A percentile compares a stretch with the other conserved stretches of the same genome.
phyloP scores from a whole-genome alignment of 2,329 filamentous ascomycete species.

The Neofusicoccum ribis region DNA sequence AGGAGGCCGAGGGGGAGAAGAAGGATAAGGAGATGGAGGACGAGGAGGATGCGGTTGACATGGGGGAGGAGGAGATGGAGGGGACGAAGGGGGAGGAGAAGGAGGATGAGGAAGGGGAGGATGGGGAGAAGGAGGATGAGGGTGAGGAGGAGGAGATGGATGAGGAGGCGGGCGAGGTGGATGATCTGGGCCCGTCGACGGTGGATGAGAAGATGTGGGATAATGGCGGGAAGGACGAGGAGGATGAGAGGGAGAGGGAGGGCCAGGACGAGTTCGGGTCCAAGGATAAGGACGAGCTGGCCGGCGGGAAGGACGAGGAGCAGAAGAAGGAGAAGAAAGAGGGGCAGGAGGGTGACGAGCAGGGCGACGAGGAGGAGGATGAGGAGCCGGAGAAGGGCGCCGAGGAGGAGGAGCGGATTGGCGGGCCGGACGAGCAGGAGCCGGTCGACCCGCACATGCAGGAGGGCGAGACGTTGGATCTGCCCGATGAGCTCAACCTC shows the following conservation, averaged over 20 bases:
- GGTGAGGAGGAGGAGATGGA: constrained; percentile 68
- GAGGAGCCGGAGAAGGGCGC: constrained; percentile 57
- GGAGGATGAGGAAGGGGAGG: constrained; percentile 61
- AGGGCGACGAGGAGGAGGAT: constrained; percentile 52
- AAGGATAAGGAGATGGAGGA: constrained; percentile 67
- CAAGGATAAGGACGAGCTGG: constrained; percentile 49
- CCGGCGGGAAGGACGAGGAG: constrained; percentile 48
- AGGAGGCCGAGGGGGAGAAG: constrained; percentile 68
- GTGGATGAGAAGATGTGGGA: constrained; percentile 99
- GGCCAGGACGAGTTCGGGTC: constrained; percentile 59
- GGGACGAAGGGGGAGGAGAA: constrained; percentile 70
- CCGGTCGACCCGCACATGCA: constrained; percentile 73
- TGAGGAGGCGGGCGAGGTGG: constrained; percentile 86
- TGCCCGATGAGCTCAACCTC: constrained; percentile 86
- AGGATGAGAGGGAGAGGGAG: constrained; percentile 80
- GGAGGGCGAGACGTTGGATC: constrained; percentile 77
- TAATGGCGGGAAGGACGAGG: constrained; percentile 70
- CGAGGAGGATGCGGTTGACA: constrained; percentile 83
- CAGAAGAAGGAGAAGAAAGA: constrained; percentile 57
- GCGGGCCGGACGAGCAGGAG: constrained; percentile 66
- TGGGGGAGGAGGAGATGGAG: constrained; percentile 89
- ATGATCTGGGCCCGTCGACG: constrained; percentile 83
- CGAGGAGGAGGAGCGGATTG: constrained; percentile 62
- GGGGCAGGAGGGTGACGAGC: constrained; percentile 63
- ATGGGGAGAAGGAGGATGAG: constrained; percentile 51